Evolutionary conservation across 2,329 filamentous ascomycete genomes (phyloP), one percentile per base, ranked within the genome.

Genomic region (Clathrospora elynae): DNA sequence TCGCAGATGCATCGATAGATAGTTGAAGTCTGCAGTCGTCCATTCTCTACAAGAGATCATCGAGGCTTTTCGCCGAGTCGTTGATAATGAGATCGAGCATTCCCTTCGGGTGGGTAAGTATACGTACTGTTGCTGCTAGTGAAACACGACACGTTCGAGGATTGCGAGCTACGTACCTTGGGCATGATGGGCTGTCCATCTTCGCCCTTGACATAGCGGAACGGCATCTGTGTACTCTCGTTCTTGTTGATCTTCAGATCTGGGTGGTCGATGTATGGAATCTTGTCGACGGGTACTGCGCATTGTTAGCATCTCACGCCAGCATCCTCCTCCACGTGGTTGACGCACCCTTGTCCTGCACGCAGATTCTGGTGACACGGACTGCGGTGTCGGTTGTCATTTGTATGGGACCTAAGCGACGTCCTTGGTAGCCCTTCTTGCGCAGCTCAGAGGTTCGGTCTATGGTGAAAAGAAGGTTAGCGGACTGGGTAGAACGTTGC

Each of bases 361-460:
- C 84, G 5, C 97, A 87, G 58, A 95, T 86, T 54, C 93, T 83
- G 20, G 93, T 97, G 30, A 96, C 92, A 55, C 93, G 82, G 35
- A 96, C 93, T 4, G 93, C 93, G 13, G 93, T 99, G 69, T 99
- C 93, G 4, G 93, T 99, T 3, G 93, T 97, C 92, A 99, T 96
- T 72, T 99, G 93, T 59, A 91, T 86, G 6, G 92, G 89, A 0
- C 93, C 93, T 19, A 99, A 78, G 44, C 93, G 81, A 38, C 93
- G 84, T 44, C 92, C 90, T 44, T 85, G 78, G 61, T 95, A 99
- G 3, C 93, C 93, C 68, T 97, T 96, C 72, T 89, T 90, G 37
- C 93, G 84, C 59, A 99, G 76, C 71, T 99, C 93, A n/a, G 88
- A 92, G 4, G 93, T 99, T 50, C 93, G 86, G 72, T 97, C 92